phyloP scores from a whole-genome alignment of 2,329 filamentous ascomycete species.

The Volutella citrinella region DNA sequence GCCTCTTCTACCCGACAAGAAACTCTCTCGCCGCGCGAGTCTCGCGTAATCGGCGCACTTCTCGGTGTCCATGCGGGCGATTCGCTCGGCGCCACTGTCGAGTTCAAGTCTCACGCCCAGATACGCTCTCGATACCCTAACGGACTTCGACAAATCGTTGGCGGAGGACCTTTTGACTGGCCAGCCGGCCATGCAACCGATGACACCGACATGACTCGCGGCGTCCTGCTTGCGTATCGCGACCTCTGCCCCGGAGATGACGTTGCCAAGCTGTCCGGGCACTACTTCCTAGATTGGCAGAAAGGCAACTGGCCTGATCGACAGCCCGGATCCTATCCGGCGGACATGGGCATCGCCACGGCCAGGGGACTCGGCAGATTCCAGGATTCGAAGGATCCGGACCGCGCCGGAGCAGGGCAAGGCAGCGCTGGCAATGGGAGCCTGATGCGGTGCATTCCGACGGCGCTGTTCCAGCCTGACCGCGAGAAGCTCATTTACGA shows the following conservation, averaged over 20 bases:
- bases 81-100: conserved; percentile 43
- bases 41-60: conserved; percentile 40
- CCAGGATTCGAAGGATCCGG: conserved; percentile 24
- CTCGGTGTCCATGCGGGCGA: conserved; percentile 47
- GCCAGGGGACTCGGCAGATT: conserved; percentile 29
- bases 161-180: conserved; percentile 43
- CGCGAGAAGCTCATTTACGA: conserved; percentile 26
- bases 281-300: conserved; percentile 41
- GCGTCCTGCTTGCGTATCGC: conserved; percentile 41
- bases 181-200: conserved; percentile 43
- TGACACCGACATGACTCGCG: conserved; percentile 46
- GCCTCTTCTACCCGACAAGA: conserved; percentile 4
- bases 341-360: conserved; percentile 36
- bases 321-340: conserved; percentile 26
- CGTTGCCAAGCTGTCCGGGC: conserved; percentile 32
- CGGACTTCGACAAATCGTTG: conserved; percentile 39
- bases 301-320: conserved; percentile 42
- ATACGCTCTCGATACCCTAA: conserved; percentile 34
- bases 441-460: conserved; percentile 47
- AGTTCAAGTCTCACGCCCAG: conserved; percentile 35
- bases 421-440: conserved; percentile 43
- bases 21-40: conserved; percentile 15
- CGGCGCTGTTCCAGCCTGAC: conserved; percentile 36
- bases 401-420: conserved; percentile 33
- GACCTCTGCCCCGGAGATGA: conserved; percentile 23